Percentiles rank a stretch among this genome's conserved stretches.
Evolutionary conservation across 2,329 filamentous ascomycete genomes (phyloP).

Genomic region (Fusarium camptoceras): DNA sequence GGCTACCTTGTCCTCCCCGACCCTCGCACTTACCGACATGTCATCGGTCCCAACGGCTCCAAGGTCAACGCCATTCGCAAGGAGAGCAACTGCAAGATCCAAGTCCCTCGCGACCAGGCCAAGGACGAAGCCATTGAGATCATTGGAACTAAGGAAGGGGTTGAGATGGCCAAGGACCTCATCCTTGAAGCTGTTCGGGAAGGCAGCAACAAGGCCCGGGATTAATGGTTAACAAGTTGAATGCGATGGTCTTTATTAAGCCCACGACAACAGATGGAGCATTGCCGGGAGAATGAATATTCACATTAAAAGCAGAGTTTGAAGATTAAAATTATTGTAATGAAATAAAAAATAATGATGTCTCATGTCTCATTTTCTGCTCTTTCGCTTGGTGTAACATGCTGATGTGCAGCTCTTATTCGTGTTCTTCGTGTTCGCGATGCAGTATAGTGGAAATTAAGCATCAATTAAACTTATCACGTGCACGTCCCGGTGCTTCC

Average conservation of each 20-base stretch:
- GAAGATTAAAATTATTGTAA: conserved; percentile 34
- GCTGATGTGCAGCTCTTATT: conserved; percentile 26
- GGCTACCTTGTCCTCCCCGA: conserved; percentile 93
- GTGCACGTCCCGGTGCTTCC: conserved; percentile 8
- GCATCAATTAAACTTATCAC: conserved; percentile 26
- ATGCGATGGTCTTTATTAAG: conserved; percentile 25
- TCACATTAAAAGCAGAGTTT: conserved; percentile 4
- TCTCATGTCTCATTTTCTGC: neutral
- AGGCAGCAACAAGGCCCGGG: conserved; percentile 57
- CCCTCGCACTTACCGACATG: conserved; percentile 86
- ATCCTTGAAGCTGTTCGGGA: conserved; percentile 86
- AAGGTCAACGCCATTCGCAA: conserved; percentile 94
- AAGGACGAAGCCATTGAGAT: conserved; percentile 90
- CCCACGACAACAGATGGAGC: conserved; percentile 23
- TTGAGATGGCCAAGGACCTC: conserved; percentile 88
- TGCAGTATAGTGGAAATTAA: conserved; percentile 25
- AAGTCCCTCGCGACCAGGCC: conserved; percentile 85
- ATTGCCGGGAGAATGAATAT: conserved; percentile 27
- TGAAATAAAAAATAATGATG: conserved; percentile 35
- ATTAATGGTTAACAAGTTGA: conserved; percentile 40
- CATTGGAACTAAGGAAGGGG: conserved; percentile 79
- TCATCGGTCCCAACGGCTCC: conserved; percentile 88
- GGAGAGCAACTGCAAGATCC: conserved; percentile 92
- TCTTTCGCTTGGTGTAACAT: neutral
- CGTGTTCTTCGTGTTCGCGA: conserved; percentile 40